Percentiles rank a stretch among this genome's conserved stretches.
These are phyloP conservation scores for Dryadomyces quercus-mongolicae DNA, from an alignment of 2,329 filamentous ascomycete genomes.

Conservation along the genomic window DNA sequence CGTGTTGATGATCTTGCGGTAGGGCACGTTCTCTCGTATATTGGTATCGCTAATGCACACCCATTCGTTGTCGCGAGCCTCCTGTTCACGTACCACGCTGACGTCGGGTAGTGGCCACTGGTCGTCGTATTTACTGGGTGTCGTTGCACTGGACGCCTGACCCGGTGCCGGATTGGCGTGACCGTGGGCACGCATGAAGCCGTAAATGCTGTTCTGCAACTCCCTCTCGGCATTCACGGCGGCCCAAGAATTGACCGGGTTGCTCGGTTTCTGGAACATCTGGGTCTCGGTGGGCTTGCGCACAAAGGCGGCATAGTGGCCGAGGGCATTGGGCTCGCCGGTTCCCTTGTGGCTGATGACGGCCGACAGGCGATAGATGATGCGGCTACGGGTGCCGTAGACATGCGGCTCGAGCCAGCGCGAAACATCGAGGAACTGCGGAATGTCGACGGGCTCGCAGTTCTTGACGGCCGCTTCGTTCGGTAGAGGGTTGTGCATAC, in stretches of 20 bases:
- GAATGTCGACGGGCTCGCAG: conserved; percentile 1
- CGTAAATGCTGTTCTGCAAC: neutral
- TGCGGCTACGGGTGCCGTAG: conserved; percentile 1
- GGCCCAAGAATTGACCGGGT: neutral
- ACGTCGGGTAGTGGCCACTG: neutral
- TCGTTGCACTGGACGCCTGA: neutral
- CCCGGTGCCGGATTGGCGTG: too few relatives aligned
- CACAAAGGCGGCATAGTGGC: conserved; percentile 10
- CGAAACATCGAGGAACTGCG: conserved; percentile 10
- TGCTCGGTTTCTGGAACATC: neutral
- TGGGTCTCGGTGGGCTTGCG: neutral
- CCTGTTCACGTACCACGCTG: neutral
- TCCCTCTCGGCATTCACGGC: neutral
- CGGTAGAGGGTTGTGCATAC: too few relatives aligned
- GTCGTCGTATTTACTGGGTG: neutral
- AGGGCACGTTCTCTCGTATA: neutral
- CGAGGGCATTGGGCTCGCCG: neutral
- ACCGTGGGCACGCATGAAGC: neutral
- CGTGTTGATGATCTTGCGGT: conserved; percentile 6
- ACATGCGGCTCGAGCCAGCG: conserved; percentile 9
- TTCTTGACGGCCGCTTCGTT: neutral
- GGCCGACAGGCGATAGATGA: conserved; percentile 9
- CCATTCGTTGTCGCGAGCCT: conserved; percentile 2
- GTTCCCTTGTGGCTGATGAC: conserved; percentile 8
- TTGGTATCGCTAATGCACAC: conserved; percentile 1